phyloP scores from a whole-genome alignment of 257 asterid species.

The Avicennia marina region DNA sequence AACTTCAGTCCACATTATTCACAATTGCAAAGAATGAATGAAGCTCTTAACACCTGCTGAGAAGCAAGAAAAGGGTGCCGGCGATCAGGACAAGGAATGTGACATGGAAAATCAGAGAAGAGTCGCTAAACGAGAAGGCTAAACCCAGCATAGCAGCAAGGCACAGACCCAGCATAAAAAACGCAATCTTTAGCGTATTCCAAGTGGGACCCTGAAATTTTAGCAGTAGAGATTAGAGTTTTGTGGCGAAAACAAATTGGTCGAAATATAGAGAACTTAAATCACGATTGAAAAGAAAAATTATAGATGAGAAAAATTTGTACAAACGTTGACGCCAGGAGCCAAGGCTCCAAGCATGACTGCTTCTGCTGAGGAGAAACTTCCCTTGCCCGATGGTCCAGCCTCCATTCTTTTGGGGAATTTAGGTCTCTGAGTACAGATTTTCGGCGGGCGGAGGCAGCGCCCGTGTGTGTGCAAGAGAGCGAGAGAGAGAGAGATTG shows the following conservation, averaged over 20 bases:
- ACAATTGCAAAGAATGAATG: neutral
- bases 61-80: slow-evolving; percentile 77
- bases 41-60: slow-evolving; percentile 43
- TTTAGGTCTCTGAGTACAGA: slow-evolving; percentile 1
- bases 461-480: neutral
- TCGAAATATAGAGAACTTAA: neutral
- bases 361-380: slow-evolving; percentile 56
- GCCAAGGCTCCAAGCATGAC: slow-evolving; percentile 80
- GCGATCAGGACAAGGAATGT: slow-evolving; percentile 64
- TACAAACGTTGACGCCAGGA: slow-evolving; percentile 80
- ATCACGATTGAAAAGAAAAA: neutral
- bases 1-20: neutral
- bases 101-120: slow-evolving; percentile 63
- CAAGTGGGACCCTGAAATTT: slow-evolving; percentile 71
- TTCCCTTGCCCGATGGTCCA: slow-evolving; percentile 25
- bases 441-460: neutral
- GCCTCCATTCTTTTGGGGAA: slow-evolving; percentile 36
- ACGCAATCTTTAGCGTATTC: slow-evolving; percentile 75
- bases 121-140: slow-evolving; percentile 79
- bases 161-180: slow-evolving; percentile 72
- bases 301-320: neutral
- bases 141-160: slow-evolving; percentile 75
- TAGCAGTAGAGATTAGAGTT: slow-evolving; percentile 14
- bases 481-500: neutral
- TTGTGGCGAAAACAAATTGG: neutral